Percentiles rank a stretch among this genome's conserved stretches.
Conservation (phyloP, 768 basidiomycete genomes). For the Lyophyllum shimeji region DNA sequence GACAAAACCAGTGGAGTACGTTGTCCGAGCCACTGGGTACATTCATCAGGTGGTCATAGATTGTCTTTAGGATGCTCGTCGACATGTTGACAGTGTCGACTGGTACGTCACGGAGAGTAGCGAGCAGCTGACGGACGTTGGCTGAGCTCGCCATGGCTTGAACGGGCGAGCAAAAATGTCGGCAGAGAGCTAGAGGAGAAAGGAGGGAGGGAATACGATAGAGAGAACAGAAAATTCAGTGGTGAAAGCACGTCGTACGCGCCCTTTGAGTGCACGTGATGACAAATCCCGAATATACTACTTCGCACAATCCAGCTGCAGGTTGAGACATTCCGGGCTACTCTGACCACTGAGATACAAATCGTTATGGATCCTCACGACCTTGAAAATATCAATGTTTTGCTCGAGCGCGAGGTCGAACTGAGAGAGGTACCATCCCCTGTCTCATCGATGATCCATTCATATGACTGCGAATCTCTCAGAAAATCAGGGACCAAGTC, state of each 20-base stretch:
- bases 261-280: not conserved
- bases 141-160: constrained; percentile 15
- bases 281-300: too few species aligned
- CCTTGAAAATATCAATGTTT: constrained; percentile 53
- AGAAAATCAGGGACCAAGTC: constrained; percentile 84
- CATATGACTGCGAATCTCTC: constrained; percentile 9
- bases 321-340: too few species aligned
- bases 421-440: constrained; percentile 56
- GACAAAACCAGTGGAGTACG: constrained; percentile 81
- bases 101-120: constrained; percentile 57
- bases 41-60: constrained; percentile 57
- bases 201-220: not conserved
- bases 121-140: constrained; percentile 50
- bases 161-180: too few species aligned
- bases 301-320: too few species aligned
- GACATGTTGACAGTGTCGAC: constrained; percentile 48
- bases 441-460: not conserved
- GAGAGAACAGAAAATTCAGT: not conserved
- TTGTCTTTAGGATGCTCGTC: constrained; percentile 45
- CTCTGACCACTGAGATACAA: not conserved
- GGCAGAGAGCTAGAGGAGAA: not conserved
- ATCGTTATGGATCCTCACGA: constrained; percentile 53
- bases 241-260: not conserved
- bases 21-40: constrained; percentile 37
- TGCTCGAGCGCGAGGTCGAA: constrained; percentile 64